Evolutionary conservation across 805 yeast species (phyloP).

Genomic region (Kuraishia piskuri): DNA sequence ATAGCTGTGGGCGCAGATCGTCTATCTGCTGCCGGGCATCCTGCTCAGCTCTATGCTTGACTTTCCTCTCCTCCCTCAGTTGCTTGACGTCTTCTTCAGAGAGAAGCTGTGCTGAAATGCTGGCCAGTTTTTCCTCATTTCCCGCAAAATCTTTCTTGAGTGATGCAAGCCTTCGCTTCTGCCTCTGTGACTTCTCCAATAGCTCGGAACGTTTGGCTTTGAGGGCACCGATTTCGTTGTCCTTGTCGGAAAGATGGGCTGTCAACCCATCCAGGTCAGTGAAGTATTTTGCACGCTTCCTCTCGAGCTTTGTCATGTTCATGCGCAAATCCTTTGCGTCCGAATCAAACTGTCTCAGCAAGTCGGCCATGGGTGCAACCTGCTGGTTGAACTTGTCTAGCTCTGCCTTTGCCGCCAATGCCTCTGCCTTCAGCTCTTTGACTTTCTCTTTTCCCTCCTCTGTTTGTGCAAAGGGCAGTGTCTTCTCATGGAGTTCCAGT

Average conservation of each 20-base stretch:
- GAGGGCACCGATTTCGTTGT: not conserved
- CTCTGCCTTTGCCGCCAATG: not conserved
- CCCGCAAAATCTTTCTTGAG: not conserved
- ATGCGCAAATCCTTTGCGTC: constrained; percentile 15
- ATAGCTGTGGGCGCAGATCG: not conserved
- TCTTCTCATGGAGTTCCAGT: constrained; percentile 26
- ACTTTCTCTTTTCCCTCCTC: constrained; percentile 9
- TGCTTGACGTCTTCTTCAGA: not conserved
- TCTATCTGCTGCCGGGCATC: not conserved
- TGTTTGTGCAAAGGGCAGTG: constrained; percentile 25
- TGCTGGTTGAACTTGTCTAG: constrained; percentile 5
- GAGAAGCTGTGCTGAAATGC: not conserved
- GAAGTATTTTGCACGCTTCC: not conserved
- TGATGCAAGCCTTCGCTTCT: not conserved
- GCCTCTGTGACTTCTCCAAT: not conserved
- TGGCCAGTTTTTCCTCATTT: not conserved
- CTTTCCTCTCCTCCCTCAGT: constrained; percentile 10
- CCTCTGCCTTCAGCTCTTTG: not conserved
- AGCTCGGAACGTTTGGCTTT: not conserved
- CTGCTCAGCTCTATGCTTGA: not conserved
- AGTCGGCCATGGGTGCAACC: constrained; percentile 5
- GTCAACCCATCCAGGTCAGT: not conserved
- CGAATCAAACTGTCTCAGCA: constrained; percentile 9
- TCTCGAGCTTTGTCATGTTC: constrained; percentile 14
- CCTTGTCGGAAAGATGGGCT: not conserved